These are phyloP conservation scores for Nephelium lappaceum DNA, from an alignment of 345 rosid genomes.

Conservation along the genomic window DNA sequence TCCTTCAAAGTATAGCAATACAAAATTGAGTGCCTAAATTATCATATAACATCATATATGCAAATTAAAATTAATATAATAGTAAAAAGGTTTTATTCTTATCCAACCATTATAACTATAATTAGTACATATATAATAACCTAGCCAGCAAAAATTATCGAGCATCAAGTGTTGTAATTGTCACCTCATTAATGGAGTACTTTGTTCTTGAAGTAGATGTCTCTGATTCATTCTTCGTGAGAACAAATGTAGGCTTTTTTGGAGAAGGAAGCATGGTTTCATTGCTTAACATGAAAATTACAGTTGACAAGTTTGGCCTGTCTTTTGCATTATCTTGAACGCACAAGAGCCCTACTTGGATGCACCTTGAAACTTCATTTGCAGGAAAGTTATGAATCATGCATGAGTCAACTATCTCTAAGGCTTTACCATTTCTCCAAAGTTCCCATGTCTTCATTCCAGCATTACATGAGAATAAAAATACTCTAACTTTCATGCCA, in stretches of 20 bases:
- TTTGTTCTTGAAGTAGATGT: neutral
- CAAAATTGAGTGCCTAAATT: too few species aligned
- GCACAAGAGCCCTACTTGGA: constrained; percentile 17
- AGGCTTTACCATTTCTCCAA: constrained; percentile 17
- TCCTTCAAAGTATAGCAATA: too few species aligned
- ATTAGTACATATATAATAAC: too few species aligned
- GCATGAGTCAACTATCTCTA: constrained; percentile 14
- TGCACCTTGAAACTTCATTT: neutral
- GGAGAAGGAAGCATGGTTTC: constrained; percentile 13
- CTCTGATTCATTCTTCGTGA: neutral
- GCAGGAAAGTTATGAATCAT: neutral
- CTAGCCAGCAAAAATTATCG: neutral
- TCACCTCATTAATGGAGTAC: neutral
- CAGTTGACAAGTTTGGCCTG: constrained; percentile 16
- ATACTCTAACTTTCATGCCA: neutral
- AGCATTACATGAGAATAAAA: neutral
- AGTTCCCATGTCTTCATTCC: constrained; percentile 13
- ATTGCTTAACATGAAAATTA: constrained; percentile 14
- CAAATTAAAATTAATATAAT: too few species aligned
- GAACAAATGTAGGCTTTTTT: neutral
- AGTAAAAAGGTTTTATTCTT: too few species aligned
- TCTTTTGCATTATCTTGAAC: neutral
- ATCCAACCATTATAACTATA: too few species aligned
- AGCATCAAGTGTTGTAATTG: neutral
- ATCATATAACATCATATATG: too few species aligned